phyloP scores from a whole-genome alignment of 1,284 basidiomycete species.

The Lignosus rhinocerotis region DNA sequence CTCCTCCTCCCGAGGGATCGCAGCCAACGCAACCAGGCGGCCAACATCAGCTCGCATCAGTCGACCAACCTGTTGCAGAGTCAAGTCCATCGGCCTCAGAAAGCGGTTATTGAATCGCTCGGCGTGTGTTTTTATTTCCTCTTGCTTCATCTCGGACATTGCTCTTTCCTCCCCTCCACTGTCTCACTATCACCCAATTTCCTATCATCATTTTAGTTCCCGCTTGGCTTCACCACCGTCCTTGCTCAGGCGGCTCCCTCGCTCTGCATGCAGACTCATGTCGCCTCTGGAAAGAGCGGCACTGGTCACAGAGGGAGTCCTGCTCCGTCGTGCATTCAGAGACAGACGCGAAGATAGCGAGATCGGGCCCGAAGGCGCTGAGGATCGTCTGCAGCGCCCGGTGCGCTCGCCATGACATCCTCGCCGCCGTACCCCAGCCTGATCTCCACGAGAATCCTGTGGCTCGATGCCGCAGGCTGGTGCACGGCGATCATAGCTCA shows the following conservation, averaged over 20 bases:
- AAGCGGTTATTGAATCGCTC: constrained; percentile 48
- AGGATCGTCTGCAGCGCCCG: constrained; percentile 28
- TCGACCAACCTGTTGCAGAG: constrained; percentile 56
- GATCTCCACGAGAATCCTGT: constrained; percentile 37
- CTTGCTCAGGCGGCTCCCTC: constrained; percentile 13
- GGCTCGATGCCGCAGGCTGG: constrained; percentile 48
- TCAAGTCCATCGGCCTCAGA: constrained; percentile 67
- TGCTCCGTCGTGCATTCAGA: constrained; percentile 8
- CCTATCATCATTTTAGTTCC: constrained; percentile 20
- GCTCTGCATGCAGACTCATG: constrained; percentile 18
- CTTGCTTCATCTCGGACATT: constrained; percentile 26
- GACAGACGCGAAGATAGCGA: constrained; percentile 17
- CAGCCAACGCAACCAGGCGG: constrained; percentile 26
- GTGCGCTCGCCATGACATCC: constrained; percentile 24
- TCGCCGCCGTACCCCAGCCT: constrained; percentile 13
- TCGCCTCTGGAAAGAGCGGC: constrained; percentile 23
- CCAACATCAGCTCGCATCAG: constrained; percentile 51
- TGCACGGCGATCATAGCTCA: constrained; percentile 25
- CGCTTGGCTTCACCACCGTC: constrained; percentile 13
- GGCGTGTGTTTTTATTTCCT: constrained; percentile 11
- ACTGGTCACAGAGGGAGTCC: constrained; percentile 17
- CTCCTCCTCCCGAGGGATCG: constrained; percentile 59
- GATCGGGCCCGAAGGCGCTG: constrained; percentile 20
- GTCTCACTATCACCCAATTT: constrained; percentile 17
- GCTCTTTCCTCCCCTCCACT: constrained; percentile 14